Evolutionary conservation across 352 stramenopile species (phyloP), one percentile per base, ranked within the genome.

Genomic region (Phytophthora pini): DNA sequence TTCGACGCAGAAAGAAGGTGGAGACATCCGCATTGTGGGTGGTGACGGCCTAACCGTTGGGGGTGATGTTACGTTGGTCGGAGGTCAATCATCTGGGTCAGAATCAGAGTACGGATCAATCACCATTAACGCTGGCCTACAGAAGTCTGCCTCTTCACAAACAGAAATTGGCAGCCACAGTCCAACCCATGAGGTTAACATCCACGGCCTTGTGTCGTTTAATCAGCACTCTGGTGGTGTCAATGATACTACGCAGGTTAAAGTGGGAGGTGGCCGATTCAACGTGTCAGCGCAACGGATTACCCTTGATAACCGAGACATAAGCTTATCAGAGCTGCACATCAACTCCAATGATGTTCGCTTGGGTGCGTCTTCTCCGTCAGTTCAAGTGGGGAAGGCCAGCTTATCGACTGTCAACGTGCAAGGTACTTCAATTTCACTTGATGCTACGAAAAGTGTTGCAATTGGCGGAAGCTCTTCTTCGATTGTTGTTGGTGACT

Each of bases 91-190:
- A 13, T 61, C 64, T 1, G 67, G 76, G 9, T 57, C 61, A 3
- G 54, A 71, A 11, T 69, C 73, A 27, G 46, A 58, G 51, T 70
- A 75, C 6, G 84, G 81, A 32, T 74, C 74, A 4, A 70, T 93
- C 1, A 54, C 65, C 22, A 82, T 93, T 55, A 93, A 93, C 45
- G 71, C 84, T 13, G 68, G 77, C 3, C 64, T 92, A 17, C 68
- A 84, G 1, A 53, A 70, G 6, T 51, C 68, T 2, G 72, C 58
- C 1, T 60, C 56, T n/a, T 92, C 84, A 5, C 31, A 73, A 24
- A 93, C 82, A 0, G 79, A 86, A 50, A 90, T 93, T 34, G 84
- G 84, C 32, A 84, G 76, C 4, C 72, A 88, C 22, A 76, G 80
- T 29, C 46, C 55, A 15, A 74, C 63, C 0, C 84, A 93, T 40